These are phyloP conservation scores for Uncinocarpus reesii DNA, from an alignment of 2,329 filamentous ascomycete species.

Conservation along the genomic window DNA sequence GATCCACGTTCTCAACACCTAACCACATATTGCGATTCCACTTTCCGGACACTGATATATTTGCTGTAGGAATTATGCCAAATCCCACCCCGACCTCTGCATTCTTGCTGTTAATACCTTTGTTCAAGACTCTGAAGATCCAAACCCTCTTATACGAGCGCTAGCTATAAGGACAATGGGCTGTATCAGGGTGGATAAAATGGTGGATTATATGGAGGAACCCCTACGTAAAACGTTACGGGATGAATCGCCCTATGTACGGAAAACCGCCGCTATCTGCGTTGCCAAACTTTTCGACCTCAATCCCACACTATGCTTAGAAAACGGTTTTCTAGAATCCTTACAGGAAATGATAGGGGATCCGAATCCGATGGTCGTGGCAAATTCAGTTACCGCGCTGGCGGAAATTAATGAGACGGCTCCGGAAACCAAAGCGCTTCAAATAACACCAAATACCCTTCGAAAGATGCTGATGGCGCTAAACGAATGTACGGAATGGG, in stretches of 20 bases:
- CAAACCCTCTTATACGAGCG: constrained; percentile 88
- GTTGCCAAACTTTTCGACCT: constrained; percentile 97
- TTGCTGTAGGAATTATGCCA: constrained; percentile 97
- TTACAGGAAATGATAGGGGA: constrained; percentile 94
- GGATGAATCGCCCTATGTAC: constrained; percentile 96
- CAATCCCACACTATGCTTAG: constrained; percentile 82
- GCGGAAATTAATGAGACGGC: constrained; percentile 84
- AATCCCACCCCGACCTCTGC: constrained; percentile 95
- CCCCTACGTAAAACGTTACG: constrained; percentile 88
- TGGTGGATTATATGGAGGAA: constrained; percentile 99
- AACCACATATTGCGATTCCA: no score
- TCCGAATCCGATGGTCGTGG: constrained; percentile 97
- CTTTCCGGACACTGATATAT: no score
- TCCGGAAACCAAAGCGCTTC: constrained; percentile 77
- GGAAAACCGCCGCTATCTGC: constrained; percentile 95
- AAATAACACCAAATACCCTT: constrained; percentile 69
- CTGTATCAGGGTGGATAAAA: constrained; percentile 95
- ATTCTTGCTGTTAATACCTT: constrained; percentile 99
- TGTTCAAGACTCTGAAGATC: constrained; percentile 97
- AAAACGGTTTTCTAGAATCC: constrained; percentile 90
- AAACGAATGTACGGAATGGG: constrained; percentile 98
- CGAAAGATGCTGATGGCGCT: constrained; percentile 95
- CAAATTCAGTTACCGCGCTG: constrained; percentile 89
- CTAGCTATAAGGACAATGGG: constrained; percentile 97
- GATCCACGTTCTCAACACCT: constrained; percentile 15